Conservation (phyloP, 441 rosid genomes). For the Mallotus repandus region DNA sequence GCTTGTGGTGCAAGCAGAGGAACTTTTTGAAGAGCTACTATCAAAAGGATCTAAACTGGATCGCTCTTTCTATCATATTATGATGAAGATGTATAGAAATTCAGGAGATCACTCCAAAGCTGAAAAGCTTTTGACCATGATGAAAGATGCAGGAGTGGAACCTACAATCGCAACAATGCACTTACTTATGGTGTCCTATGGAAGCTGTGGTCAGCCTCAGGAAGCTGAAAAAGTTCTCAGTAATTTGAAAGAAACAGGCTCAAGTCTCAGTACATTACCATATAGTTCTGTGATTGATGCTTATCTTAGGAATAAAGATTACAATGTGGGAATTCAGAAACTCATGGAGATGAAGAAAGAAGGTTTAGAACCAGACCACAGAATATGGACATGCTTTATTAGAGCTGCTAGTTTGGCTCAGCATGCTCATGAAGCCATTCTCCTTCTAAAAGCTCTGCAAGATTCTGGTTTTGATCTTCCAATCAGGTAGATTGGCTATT, state of each 20-base stretch:
- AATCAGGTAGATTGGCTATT: slow-evolving; percentile 47
- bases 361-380: slow-evolving; percentile 80
- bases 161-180: slow-evolving; percentile 90
- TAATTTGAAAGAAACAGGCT: slow-evolving; percentile 65
- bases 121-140: slow-evolving; percentile 60
- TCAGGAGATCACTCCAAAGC: slow-evolving; percentile 75
- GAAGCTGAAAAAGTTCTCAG: slow-evolving; percentile 84
- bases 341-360: slow-evolving; percentile 71
- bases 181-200: slow-evolving; percentile 89
- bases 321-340: slow-evolving; percentile 65
- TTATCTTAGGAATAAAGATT: slow-evolving; percentile 73
- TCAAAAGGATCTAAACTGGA: slow-evolving; percentile 72
- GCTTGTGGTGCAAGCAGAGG: slow-evolving; percentile 71
- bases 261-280: slow-evolving; percentile 67
- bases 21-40: slow-evolving; percentile 62
- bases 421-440: slow-evolving; percentile 52
- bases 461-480: slow-evolving; percentile 86
- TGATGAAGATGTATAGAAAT: slow-evolving; percentile 88
- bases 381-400: slow-evolving; percentile 94
- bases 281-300: slow-evolving; percentile 90
- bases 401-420: slow-evolving; percentile 83
- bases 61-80: slow-evolving; percentile 83
- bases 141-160: slow-evolving; percentile 83
- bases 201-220: slow-evolving; percentile 82
- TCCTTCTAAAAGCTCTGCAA: slow-evolving; percentile 63